phyloP scores from a whole-genome alignment of 2,329 filamentous ascomycete genomes.

The Geosmithia morbida region DNA sequence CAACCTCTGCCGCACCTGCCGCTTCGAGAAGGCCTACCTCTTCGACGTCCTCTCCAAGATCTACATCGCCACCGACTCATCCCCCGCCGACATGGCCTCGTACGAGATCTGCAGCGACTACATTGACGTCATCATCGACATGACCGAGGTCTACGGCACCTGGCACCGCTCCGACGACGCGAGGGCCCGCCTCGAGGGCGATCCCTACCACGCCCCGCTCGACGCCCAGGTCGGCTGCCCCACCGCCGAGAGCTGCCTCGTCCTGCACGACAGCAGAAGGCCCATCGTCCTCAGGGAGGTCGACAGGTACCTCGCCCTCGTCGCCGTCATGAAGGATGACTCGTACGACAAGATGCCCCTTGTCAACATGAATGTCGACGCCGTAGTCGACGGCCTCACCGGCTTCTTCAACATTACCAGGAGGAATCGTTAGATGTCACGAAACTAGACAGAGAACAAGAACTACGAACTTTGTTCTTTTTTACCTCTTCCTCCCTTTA shows the following conservation, averaged over 20 bases:
- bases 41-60: conserved; percentile 98
- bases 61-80: conserved; percentile 92
- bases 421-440: conserved; percentile 23
- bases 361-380: conserved; percentile 77
- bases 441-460: too few relatives aligned
- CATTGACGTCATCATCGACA: conserved; percentile 95
- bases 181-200: conserved; percentile 39
- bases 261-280: conserved; percentile 47
- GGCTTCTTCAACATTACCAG: conserved; percentile 67
- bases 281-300: conserved; percentile 57
- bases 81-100: conserved; percentile 83
- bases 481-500: too few relatives aligned
- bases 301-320: conserved; percentile 62
- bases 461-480: background rate
- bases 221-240: conserved; percentile 52
- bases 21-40: conserved; percentile 94
- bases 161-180: conserved; percentile 47
- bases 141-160: conserved; percentile 83
- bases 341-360: conserved; percentile 72
- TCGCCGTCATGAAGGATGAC: conserved; percentile 78
- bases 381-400: conserved; percentile 63
- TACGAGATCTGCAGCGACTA: conserved; percentile 99
- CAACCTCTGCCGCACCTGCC: conserved; percentile 81
- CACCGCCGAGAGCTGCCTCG: conserved; percentile 54
- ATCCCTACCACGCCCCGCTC: conserved; percentile 45